Evolutionary conservation across 371 early-diverging fungal genomes (phyloP).

Genomic region (Apophysomyces trapeziformis): DNA sequence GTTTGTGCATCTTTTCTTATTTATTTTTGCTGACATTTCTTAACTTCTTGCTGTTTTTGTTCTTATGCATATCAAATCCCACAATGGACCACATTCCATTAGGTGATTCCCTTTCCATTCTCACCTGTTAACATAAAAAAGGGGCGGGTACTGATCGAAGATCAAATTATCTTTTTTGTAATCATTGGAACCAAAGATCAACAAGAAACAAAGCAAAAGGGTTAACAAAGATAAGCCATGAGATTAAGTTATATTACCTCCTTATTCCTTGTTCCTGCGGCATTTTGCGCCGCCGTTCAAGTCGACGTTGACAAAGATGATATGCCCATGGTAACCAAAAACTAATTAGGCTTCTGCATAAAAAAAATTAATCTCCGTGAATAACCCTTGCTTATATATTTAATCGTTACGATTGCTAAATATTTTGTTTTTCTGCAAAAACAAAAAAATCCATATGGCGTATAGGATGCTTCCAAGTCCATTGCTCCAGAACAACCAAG

Average conservation of each 20-base stretch:
- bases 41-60: background rate
- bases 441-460: no score
- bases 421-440: no score
- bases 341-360: no score
- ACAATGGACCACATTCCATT: slow-evolving; percentile 3
- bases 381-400: no score
- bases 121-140: slow-evolving; percentile 3
- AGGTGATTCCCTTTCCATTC: background rate
- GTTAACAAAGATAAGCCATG: background rate
- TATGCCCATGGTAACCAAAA: no score
- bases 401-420: no score
- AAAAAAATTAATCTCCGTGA: no score
- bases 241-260: background rate
- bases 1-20: background rate
- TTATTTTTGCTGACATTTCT: background rate
- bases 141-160: background rate
- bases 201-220: no score
- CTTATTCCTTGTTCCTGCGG: background rate
- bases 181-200: background rate
- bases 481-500: background rate
- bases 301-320: no score
- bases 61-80: background rate
- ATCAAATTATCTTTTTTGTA: background rate
- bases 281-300: background rate
- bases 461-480: background rate